phyloP scores from a whole-genome alignment of 169 alveolate species.

The Plasmodium knowlesi region DNA sequence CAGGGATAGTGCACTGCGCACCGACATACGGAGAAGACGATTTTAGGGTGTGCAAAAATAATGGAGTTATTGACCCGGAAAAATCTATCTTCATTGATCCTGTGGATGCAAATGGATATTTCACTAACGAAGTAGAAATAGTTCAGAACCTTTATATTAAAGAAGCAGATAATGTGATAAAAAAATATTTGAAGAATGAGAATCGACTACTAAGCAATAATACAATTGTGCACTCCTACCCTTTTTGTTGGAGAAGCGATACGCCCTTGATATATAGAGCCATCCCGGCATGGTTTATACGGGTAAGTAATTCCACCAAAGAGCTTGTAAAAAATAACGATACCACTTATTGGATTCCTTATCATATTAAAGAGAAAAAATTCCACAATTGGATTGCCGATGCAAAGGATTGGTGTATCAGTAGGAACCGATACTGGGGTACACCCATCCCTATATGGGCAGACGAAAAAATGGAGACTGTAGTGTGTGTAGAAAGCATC shows the following conservation, averaged over 20 bases:
- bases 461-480: constrained; percentile 94
- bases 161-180: constrained; percentile 96
- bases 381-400: constrained; percentile 99
- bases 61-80: constrained; percentile 79
- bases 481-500: constrained; percentile 95
- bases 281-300: constrained; percentile 98
- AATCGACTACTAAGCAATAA: constrained; percentile 88
- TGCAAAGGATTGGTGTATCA: constrained; percentile 99
- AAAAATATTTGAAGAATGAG: constrained; percentile 87
- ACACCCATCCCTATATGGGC: constrained; percentile 99
- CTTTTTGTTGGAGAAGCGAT: constrained; percentile 99
- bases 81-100: constrained; percentile 85
- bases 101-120: constrained; percentile 93
- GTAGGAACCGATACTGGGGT: constrained; percentile 99
- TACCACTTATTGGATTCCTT: constrained; percentile 97
- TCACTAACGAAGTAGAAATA: constrained; percentile 88
- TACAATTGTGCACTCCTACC: constrained; percentile 95
- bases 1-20: constrained; percentile 98
- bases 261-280: constrained; percentile 99
- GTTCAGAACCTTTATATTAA: constrained; percentile 93
- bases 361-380: constrained; percentile 95
- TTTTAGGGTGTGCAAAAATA: constrained; percentile 87
- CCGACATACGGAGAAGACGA: constrained; percentile 98
- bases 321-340: constrained; percentile 91
- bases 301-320: constrained; percentile 95